phyloP scores from a whole-genome alignment of 495 filamentous ascomycete species.

The Sporormia fimetaria region DNA sequence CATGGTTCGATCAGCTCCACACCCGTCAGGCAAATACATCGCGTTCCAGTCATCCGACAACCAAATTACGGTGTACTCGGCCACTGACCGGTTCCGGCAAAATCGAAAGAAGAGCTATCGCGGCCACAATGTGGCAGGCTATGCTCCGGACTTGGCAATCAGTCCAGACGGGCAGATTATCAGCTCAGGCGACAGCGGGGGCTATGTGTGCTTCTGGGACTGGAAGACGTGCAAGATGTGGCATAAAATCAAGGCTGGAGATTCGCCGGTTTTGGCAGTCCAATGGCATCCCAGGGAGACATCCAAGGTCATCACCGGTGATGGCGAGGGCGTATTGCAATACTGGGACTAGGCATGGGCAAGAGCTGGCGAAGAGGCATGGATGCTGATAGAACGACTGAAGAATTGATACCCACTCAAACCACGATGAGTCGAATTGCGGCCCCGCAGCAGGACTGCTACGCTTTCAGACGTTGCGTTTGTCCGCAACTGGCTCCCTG shows the following conservation, averaged over 20 bases:
- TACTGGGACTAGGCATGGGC: constrained; percentile 96
- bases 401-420: constrained; percentile 4
- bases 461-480: too few relatives aligned
- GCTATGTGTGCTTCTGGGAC: constrained; percentile 93
- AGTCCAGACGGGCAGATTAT: constrained; percentile 87
- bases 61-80: constrained; percentile 90
- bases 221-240: constrained; percentile 99
- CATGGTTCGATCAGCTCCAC: constrained; percentile 65
- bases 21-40: constrained; percentile 85
- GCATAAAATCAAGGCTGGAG: constrained; percentile 78
- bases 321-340: constrained; percentile 75
- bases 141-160: constrained; percentile 79
- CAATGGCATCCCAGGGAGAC: constrained; percentile 95
- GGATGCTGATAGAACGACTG: background rate
- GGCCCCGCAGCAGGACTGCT: too few relatives aligned
- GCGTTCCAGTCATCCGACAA: constrained; percentile 89
- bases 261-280: constrained; percentile 65
- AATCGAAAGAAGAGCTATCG: constrained; percentile 94
- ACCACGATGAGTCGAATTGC: too few relatives aligned
- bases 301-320: constrained; percentile 83
- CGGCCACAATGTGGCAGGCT: constrained; percentile 90
- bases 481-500: too few relatives aligned
- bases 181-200: constrained; percentile 68
- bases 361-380: background rate
- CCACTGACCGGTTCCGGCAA: constrained; percentile 88